phyloP scores from a whole-genome alignment of 1,284 basidiomycete genomes.

The Porphyrellus sp. region DNA sequence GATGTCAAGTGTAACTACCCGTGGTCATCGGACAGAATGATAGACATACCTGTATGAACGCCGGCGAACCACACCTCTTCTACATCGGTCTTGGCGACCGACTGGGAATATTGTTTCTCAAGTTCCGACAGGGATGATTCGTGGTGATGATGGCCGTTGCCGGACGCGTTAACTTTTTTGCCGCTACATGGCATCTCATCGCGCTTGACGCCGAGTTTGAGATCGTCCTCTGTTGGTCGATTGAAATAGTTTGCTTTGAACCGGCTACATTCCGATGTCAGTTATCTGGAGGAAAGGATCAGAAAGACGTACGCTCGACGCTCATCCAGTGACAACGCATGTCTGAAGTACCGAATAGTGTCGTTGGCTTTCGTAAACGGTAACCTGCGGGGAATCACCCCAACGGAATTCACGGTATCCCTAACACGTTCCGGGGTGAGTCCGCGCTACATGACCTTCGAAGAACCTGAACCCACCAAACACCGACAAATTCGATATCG shows the following conservation, averaged over 20 bases:
- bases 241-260: constrained; percentile 49
- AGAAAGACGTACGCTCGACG: constrained; percentile 37
- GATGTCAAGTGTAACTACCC: background rate
- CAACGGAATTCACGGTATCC: constrained; percentile 61
- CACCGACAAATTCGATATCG: constrained; percentile 57
- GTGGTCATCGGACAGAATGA: too few species aligned
- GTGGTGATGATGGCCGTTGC: constrained; percentile 9
- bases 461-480: constrained; percentile 45
- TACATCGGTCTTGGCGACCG: constrained; percentile 31
- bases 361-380: constrained; percentile 50
- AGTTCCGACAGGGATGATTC: constrained; percentile 22
- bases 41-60: constrained; percentile 34
- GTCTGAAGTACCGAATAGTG: constrained; percentile 49
- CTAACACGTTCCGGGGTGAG: constrained; percentile 28
- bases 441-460: background rate
- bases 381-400: constrained; percentile 51
- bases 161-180: constrained; percentile 18
- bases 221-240: constrained; percentile 34
- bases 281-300: background rate
- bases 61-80: constrained; percentile 57
- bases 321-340: constrained; percentile 57
- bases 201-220: constrained; percentile 40
- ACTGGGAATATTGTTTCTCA: constrained; percentile 19
- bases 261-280: constrained; percentile 24
- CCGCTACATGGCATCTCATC: constrained; percentile 42